Evolutionary conservation across 345 rosid species (phyloP), one percentile per base, ranked within the genome.

Genomic region (rapeseed (Brassica napus)): DNA sequence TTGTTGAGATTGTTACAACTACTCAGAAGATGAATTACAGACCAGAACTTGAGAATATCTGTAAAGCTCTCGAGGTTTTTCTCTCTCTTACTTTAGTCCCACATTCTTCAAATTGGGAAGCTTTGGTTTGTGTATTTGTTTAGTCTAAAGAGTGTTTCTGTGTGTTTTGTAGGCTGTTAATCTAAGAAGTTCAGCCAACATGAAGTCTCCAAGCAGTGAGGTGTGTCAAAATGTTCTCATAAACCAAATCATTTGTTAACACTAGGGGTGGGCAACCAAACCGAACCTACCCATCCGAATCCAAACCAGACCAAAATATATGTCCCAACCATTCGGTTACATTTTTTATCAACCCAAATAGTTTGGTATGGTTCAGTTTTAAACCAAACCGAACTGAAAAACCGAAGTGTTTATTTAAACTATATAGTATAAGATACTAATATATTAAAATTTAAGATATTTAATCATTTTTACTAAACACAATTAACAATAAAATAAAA

Each of bases 61-160:
- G 98, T 85, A 86, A 86, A 87, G 98, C 97, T 81, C 98, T 94
- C 1, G 92, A 91, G 97, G 98, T 94, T 77, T 64, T 59, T 75
- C 1, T 57, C 44, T 65, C 76, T 71, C 18, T 75, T 68, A 42
- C 64, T 63, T 47, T 52, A 15, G 34, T 31, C 62, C 15, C 39
- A 68, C 57, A 49, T n/a, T 49, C 57, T 49, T 14, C 8, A 37
- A 37, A 37, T 8, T 7, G 12, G 57, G 57, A 44, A 69, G 42
- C 70, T 69, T 42, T 76, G 57, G 18, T 67, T 34, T 69, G 77
- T 68, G 44, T 65, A 34, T 64, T 63, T 72, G 37, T 69, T 26
- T 21, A 11, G 16, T 52, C 80, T 89, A 72, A 79, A 68, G 52
- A 44, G 52, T 49, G n/a, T 16, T 49, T n/a, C 16, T 49, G 81